Conservation (phyloP, 2,329 filamentous ascomycete genomes). For the Raffaelea albimanens region DNA sequence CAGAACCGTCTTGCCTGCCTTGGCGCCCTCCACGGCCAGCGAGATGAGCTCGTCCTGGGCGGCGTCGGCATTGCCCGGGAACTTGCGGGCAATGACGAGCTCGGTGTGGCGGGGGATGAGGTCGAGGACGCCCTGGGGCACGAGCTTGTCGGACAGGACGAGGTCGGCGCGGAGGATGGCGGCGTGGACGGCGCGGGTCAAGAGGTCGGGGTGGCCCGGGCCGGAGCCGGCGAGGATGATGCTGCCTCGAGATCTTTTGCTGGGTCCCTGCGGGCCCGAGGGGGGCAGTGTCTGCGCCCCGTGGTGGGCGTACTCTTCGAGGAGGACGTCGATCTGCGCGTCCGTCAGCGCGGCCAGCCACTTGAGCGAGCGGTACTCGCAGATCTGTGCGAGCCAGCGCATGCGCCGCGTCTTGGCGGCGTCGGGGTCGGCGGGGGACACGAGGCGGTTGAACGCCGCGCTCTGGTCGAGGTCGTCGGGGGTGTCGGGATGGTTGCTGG, state of each 20-base stretch:
- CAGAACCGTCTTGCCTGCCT: slow-evolving; percentile 66
- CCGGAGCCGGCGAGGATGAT: slow-evolving; percentile 89
- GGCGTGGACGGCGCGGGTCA: slow-evolving; percentile 73
- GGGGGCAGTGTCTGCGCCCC: slow-evolving; percentile 13
- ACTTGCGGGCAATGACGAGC: slow-evolving; percentile 90
- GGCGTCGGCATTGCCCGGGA: slow-evolving; percentile 90
- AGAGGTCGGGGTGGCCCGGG: slow-evolving; percentile 82
- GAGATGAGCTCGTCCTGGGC: slow-evolving; percentile 85
- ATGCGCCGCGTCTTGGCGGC: slow-evolving; percentile 72
- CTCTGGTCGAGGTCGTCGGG: slow-evolving; percentile 61
- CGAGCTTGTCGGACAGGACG: slow-evolving; percentile 79
- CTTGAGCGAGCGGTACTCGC: slow-evolving; percentile 94
- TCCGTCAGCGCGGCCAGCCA: slow-evolving; percentile 73
- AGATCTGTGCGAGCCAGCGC: slow-evolving; percentile 90
- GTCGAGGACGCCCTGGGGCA: slow-evolving; percentile 75
- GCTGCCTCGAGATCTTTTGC: slow-evolving; percentile 42
- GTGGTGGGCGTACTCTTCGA: slow-evolving; percentile 54
- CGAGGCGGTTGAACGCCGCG: slow-evolving; percentile 74
- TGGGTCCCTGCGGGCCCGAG: slow-evolving; percentile 5
- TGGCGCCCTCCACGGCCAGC: slow-evolving; percentile 60
- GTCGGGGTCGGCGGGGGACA: slow-evolving; percentile 63
- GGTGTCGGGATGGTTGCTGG: no score
- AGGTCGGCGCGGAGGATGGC: slow-evolving; percentile 67
- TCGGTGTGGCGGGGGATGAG: slow-evolving; percentile 83
- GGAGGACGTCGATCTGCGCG: slow-evolving; percentile 64